phyloP scores from a whole-genome alignment of 2,329 filamentous ascomycete species.

The Talaromyces pinophilus region DNA sequence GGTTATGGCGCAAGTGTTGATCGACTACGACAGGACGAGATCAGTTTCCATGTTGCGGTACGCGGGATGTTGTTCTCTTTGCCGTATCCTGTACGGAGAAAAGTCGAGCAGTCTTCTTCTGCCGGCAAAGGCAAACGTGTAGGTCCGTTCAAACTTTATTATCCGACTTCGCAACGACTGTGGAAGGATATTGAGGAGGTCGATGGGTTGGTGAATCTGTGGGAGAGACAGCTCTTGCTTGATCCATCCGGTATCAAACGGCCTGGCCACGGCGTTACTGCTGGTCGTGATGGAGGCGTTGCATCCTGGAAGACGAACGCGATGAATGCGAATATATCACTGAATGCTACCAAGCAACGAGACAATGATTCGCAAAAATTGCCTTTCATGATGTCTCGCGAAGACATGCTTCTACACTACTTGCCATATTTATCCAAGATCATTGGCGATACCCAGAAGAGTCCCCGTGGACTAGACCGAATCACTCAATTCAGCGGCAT shows the following conservation, averaged over 20 bases:
- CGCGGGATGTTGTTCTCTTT: slow-evolving; percentile 82
- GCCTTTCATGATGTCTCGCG: slow-evolving; percentile 38
- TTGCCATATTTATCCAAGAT: slow-evolving; percentile 83
- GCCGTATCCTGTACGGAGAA: slow-evolving; percentile 77
- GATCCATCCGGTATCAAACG: slow-evolving; percentile 24
- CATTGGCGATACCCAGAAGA: slow-evolving; percentile 39
- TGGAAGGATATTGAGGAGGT: slow-evolving; percentile 84
- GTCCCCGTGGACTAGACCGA: slow-evolving; percentile 60
- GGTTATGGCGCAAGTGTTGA: slow-evolving; percentile 65
- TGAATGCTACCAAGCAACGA: slow-evolving; percentile 12
- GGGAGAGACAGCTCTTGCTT: slow-evolving; percentile 37
- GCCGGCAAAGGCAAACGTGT: slow-evolving; percentile 29
- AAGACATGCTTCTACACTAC: slow-evolving; percentile 67
- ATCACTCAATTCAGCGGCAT: slow-evolving; percentile 68
- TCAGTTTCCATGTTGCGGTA: slow-evolving; percentile 87
- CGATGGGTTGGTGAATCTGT: slow-evolving; percentile 62
- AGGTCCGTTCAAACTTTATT: slow-evolving; percentile 87
- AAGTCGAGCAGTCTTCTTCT: slow-evolving; percentile 37
- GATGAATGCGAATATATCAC: neutral
- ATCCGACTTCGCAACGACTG: slow-evolving; percentile 78
- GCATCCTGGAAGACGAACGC: slow-evolving; percentile 38
- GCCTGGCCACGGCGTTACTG: neutral
- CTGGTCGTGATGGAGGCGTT: slow-evolving; percentile 32
- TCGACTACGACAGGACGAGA: slow-evolving; percentile 84
- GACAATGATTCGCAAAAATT: slow-evolving; percentile 16